Percentiles rank a stretch among this genome's conserved stretches.
Conservation (phyloP, 106 monocot genomes). For the Allium fistulosum region DNA sequence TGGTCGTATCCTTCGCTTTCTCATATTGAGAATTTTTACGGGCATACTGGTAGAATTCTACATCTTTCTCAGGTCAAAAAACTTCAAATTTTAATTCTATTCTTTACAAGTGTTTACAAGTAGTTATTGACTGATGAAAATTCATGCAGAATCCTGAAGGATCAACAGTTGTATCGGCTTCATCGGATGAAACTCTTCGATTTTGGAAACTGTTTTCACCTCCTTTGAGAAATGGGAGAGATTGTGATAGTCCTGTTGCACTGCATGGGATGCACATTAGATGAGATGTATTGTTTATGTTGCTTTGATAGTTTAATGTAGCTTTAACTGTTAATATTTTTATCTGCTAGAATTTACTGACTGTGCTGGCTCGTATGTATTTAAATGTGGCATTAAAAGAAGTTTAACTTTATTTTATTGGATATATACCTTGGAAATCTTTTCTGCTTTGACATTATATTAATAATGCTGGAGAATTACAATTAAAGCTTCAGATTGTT, state of each 20-base stretch:
- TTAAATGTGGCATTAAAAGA: too few relatives aligned
- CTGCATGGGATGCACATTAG: slow-evolving; percentile 28
- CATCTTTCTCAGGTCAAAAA: slow-evolving; percentile 29
- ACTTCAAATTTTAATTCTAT: background rate
- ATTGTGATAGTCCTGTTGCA: slow-evolving; percentile 8
- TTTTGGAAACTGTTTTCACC: slow-evolving; percentile 31
- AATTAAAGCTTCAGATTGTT: too few relatives aligned
- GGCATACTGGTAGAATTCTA: slow-evolving; percentile 37
- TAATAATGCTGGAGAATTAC: too few relatives aligned
- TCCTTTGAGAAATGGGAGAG: slow-evolving; percentile 6
- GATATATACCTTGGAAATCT: too few relatives aligned
- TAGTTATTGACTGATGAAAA: background rate
- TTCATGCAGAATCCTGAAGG: slow-evolving; percentile 52
- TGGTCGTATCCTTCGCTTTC: slow-evolving; percentile 43
- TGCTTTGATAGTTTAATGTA: too few relatives aligned
- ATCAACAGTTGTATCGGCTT: slow-evolving; percentile 34
- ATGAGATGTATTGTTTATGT: background rate
- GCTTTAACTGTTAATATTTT: too few relatives aligned
- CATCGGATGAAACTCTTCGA: slow-evolving; percentile 36
- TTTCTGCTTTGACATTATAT: too few relatives aligned
- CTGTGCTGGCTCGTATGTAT: too few relatives aligned
- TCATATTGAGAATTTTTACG: slow-evolving; percentile 31
- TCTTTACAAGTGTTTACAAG: background rate
- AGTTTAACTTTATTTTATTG: too few relatives aligned
- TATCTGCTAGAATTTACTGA: too few relatives aligned